Evolutionary conservation across 2,329 filamentous ascomycete genomes (phyloP), one percentile per base, ranked within the genome.

Genomic region (Calonectria fujianensis): DNA sequence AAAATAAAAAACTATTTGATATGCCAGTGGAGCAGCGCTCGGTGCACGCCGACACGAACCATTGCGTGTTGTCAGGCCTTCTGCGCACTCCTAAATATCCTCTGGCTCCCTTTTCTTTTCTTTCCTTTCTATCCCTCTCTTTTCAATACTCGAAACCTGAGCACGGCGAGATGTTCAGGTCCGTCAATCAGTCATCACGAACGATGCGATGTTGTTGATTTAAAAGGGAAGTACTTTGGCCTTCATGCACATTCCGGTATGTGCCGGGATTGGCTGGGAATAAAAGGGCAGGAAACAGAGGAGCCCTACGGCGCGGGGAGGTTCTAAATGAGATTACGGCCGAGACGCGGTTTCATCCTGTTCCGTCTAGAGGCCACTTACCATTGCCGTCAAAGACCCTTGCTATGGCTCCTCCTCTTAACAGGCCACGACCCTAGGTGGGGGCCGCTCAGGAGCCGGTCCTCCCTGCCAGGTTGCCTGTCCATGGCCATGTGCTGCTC

Each of bases 291-390:
- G 9, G 37, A 29, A 18, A 24, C 14, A 50, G 39, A 32, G 29
- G 48, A 24, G 61, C 61, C 13, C 61, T 48, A 48, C 39, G 61
- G 41, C 5, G 29, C 27, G 61, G 27, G 13, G 27, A 32, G 61
- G 29, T 24, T 65, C 16, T 31, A 48, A 65, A 65, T 65, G 61
- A 65, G 27, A 50, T 48, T 65, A 50, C 61, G 39, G 61, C 61
- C 61, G 61, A 65, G 61, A 65, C 27, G 41, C 18, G 29, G 41
- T 65, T 45, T 48, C 61, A 50, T 48, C 41, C 61, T 48, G 61
- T 65, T 65, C 20, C 61, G 41, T 50, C 27, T 35, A 65, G 24
- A 64, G 41, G 61, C 41, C 24, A 27, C 18, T 63, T 65, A 24
- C 41, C 41, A 50, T 32, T 48, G 61, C 29, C 59, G 37, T 32